A percentile compares a stretch with the other conserved stretches of the same genome.
Conservation (phyloP, 495 filamentous ascomycete genomes). For the Lineolata rhizophorae region DNA sequence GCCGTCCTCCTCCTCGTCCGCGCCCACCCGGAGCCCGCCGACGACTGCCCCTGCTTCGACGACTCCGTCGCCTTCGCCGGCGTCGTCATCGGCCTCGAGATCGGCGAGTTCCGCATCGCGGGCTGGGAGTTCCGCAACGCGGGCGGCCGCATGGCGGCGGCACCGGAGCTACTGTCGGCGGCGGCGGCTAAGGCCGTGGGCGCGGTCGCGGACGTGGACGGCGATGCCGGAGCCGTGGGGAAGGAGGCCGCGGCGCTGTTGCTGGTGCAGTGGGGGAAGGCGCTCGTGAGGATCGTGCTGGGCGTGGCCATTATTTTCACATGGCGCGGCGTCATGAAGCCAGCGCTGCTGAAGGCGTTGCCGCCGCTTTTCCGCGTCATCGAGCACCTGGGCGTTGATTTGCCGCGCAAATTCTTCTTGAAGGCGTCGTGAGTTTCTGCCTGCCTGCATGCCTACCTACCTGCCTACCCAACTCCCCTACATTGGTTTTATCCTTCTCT, state of each 20-base stretch:
- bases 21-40: slow-evolving; percentile 85
- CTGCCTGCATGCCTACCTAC: no score
- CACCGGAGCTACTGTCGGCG: no score
- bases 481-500: no score
- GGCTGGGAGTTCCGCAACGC: slow-evolving; percentile 19
- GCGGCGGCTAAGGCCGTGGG: no score
- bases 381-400: slow-evolving; percentile 50
- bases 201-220: not conserved
- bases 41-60: slow-evolving; percentile 95
- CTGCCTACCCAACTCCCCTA: no score
- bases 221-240: slow-evolving; percentile 3
- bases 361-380: slow-evolving; percentile 76
- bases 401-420: slow-evolving; percentile 77
- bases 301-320: slow-evolving; percentile 68
- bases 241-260: slow-evolving; percentile 40
- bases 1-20: slow-evolving; percentile 26
- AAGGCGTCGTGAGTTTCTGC: slow-evolving; percentile 46
- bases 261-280: slow-evolving; percentile 35
- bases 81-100: slow-evolving; percentile 60
- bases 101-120: slow-evolving; percentile 63
- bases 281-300: slow-evolving; percentile 41
- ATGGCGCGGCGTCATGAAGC: slow-evolving; percentile 79
- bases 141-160: no score
- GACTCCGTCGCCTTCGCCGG: slow-evolving; percentile 87
- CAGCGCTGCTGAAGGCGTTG: slow-evolving; percentile 47